These are phyloP conservation scores for Erodium texanum DNA, from an alignment of 441 rosid genomes.

Conservation along the genomic window DNA sequence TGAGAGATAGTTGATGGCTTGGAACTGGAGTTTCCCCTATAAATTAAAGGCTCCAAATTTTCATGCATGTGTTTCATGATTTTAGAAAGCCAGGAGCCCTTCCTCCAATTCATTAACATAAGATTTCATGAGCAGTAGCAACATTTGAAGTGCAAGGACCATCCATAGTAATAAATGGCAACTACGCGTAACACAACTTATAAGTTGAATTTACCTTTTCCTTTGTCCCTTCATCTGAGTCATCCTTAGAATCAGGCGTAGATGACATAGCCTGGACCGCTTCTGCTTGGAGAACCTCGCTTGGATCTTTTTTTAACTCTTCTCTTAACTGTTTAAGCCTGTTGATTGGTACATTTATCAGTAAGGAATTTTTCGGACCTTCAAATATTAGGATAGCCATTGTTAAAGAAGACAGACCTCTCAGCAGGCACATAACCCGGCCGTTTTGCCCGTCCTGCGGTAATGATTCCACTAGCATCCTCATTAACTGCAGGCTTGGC, in stretches of 20 bases:
- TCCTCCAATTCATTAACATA: neutral
- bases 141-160: neutral
- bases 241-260: slow-evolving; percentile 50
- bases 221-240: slow-evolving; percentile 36
- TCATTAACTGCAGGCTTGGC: slow-evolving; percentile 74
- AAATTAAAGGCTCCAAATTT: neutral
- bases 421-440: slow-evolving; percentile 60
- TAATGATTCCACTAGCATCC: slow-evolving; percentile 78
- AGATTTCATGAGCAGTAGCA: neutral
- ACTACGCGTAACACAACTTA: slow-evolving; percentile 5
- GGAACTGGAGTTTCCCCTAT: too few species aligned
- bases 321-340: slow-evolving; percentile 62
- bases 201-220: slow-evolving; percentile 37
- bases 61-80: neutral
- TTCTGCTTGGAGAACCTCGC: slow-evolving; percentile 50
- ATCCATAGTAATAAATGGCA: neutral
- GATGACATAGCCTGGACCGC: slow-evolving; percentile 36
- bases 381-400: slow-evolving; percentile 2
- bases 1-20: too few species aligned
- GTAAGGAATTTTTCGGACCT: slow-evolving; percentile 15
- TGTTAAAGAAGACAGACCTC: slow-evolving; percentile 34
- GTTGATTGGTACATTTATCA: slow-evolving; percentile 22
- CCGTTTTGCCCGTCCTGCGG: slow-evolving; percentile 82
- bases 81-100: neutral
- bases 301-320: slow-evolving; percentile 42